Percentiles rank a stretch among this genome's conserved stretches.
These are phyloP conservation scores for Chrysochromulina tobinii DNA, from an alignment of 78 protist species.

Conservation along the genomic window DNA sequence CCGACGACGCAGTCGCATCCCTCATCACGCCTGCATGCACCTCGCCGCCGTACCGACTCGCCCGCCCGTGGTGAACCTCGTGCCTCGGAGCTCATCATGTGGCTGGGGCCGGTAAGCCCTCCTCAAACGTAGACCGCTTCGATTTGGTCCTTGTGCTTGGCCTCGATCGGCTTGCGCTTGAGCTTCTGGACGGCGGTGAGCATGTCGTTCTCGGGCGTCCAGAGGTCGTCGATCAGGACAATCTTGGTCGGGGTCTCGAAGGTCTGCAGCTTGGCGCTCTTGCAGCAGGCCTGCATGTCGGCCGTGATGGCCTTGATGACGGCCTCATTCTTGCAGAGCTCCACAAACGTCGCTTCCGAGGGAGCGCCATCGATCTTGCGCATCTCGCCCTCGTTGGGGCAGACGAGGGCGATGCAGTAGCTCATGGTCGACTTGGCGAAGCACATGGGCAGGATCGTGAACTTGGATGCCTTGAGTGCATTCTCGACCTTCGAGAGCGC, in stretches of 20 bases:
- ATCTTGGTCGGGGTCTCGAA: neutral
- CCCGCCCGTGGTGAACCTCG: no score
- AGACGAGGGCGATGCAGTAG: conserved; percentile 9
- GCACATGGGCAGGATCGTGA: neutral
- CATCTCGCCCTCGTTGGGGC: neutral
- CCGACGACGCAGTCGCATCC: no score
- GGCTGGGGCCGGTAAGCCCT: no score
- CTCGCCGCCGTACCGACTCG: no score
- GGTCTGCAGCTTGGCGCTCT: neutral
- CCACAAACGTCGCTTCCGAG: neutral
- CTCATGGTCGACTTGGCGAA: neutral
- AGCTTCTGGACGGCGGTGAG: conserved; percentile 22
- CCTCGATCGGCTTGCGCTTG: neutral
- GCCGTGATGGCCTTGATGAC: neutral
- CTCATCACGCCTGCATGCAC: no score
- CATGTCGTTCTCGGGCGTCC: conserved; percentile 33
- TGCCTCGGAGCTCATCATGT: no score
- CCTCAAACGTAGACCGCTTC: neutral
- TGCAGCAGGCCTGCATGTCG: neutral
- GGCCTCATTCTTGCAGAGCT: neutral
- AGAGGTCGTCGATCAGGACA: neutral
- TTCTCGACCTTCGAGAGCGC: conserved; percentile 79
- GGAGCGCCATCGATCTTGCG: neutral
- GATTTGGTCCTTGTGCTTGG: neutral
- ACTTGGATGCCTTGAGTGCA: conserved; percentile 30